Evolutionary conservation across 1,284 basidiomycete species (phyloP), one percentile per base, ranked within the genome.

Genomic region (Schizophyllum commune): DNA sequence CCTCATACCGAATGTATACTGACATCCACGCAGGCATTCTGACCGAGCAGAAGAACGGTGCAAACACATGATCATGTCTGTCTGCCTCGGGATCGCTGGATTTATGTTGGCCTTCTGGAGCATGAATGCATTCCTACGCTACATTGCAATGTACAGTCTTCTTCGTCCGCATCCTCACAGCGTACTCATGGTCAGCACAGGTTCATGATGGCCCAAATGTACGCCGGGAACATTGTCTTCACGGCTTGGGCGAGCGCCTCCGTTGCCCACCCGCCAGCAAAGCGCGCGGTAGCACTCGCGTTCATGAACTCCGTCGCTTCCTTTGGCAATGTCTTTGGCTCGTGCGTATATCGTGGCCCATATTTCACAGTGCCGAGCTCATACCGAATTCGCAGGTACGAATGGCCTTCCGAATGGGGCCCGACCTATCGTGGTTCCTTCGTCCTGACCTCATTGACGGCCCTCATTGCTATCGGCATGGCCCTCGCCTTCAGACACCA

Each of bases 141-240:
- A 93, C 71, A 72, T 89, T 21, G 84, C 89, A 9, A 72, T 92
- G 85, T 91, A 67, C 39, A 11, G 17, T 73, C 27, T 20, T 33
- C 22, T 54, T 62, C 21, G 34, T 17, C 56, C 32, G 58, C 61
- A 21, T 55, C 20, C 6, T 47, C 57, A 52, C 19, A 20, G 20
- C 52, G 39, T 63, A 15, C 52, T 54, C 17, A 58, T 58, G 6
- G 15, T 34, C 9, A 32, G 55, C n/a, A 19, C 11, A 60, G 88
- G 55, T 91, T 92, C 72, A 72, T 92, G 58, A 88, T 91, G 84
- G 86, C 88, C 7, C 85, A 88, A 64, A 84, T 85, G 0, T 91
- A 89, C 66, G 79, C 86, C 1, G 88, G 81, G 0, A 88, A 86
- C 72, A 83, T 91, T 60, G 79, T 81, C 60, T 84, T 88, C 67